phyloP scores from a whole-genome alignment of 495 filamentous ascomycete genomes.

The Penicillium pulvis region DNA sequence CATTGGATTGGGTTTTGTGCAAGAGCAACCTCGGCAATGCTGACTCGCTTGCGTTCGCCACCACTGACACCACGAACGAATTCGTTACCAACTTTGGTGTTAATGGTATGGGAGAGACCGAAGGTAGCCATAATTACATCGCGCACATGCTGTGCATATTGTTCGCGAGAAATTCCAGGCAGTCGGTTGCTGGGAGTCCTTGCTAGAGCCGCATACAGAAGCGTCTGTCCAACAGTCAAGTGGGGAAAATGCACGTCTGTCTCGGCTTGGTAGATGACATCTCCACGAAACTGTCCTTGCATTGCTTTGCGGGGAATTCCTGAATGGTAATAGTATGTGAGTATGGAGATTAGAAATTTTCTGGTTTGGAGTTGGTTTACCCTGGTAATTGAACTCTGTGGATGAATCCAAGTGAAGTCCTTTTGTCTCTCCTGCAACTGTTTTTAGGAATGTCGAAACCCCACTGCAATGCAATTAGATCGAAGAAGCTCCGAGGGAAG shows the following conservation, averaged over 20 bases:
- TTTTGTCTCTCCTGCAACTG: constrained; percentile 64
- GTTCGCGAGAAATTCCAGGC: constrained; percentile 38
- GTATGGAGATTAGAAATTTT: no score
- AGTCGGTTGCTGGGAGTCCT: constrained; percentile 40
- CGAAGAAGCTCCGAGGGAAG: no score
- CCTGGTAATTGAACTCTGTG: constrained; percentile 66
- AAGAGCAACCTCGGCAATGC: constrained; percentile 71
- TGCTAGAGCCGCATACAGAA: constrained; percentile 58
- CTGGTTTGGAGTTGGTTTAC: constrained; percentile 39
- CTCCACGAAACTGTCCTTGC: constrained; percentile 61
- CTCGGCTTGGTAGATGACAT: constrained; percentile 39
- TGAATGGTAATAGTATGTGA: no score
- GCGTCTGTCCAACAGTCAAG: constrained; percentile 60
- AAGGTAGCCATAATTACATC: constrained; percentile 60
- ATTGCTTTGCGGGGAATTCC: constrained; percentile 1
- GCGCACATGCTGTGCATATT: constrained; percentile 48
- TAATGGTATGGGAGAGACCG: constrained; percentile 70
- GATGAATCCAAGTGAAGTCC: constrained; percentile 58
- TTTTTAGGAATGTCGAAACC: constrained; percentile 67
- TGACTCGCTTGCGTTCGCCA: constrained; percentile 81
- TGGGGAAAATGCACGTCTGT: constrained; percentile 54
- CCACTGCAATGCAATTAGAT: constrained; percentile 27
- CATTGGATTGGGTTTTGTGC: constrained; percentile 70
- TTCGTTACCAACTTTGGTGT: constrained; percentile 79
- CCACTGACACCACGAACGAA: constrained; percentile 78